Evolutionary conservation across 1,284 basidiomycete genomes (phyloP), one percentile per base, ranked within the genome.

Genomic region (Papiliotrema flavescens): DNA sequence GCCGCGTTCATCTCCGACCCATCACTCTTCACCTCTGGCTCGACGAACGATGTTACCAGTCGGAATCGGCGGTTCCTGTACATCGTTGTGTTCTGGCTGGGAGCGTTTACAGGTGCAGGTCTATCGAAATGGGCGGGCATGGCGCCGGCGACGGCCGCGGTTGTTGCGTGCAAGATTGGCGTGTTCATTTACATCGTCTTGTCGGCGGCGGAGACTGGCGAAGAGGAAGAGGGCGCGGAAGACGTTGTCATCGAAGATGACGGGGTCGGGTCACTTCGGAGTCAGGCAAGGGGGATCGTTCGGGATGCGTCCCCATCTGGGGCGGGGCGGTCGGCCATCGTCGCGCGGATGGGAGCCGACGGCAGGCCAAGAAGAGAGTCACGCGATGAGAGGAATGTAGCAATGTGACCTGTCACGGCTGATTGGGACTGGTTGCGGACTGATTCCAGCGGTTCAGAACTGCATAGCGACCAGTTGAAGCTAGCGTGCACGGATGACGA

Each of bases 1-100:
- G 64, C 61, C 0, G 55, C 55, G 20, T 57, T 68, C 20, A 53
- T 66, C 41, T 61, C 63, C 20, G 64, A 68, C 55, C 61, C 63
- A 11, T 43, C 53, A 20, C 55, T 68, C 15, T 63, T 68, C 47
- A 32, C 20, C 2, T 19, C 35, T 3, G 32, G 45, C 4, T 35
- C 24, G 15, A 23, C 17, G 14, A 44, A 19, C 17, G 53, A 55
- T 35, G 51, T 57, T 36, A 46, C 23, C 14, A 47, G 24, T 7
- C 62, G 66, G 34, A 60, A 66, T 54, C 49, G 63, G 39, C 61
- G 66, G 0, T 37, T 60, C 35, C 42, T 64, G 1, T 66, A 66
- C 56, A 51, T 68, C 24, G 46, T 54, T 28, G 47, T 56, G 8
- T 66, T 68, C 41, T 63, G 64, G 58, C 15, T 53, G 9, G 66